Evolutionary conservation across 1,284 basidiomycete species (phyloP).

Genomic region (Lentinula novae-zelandiae): DNA sequence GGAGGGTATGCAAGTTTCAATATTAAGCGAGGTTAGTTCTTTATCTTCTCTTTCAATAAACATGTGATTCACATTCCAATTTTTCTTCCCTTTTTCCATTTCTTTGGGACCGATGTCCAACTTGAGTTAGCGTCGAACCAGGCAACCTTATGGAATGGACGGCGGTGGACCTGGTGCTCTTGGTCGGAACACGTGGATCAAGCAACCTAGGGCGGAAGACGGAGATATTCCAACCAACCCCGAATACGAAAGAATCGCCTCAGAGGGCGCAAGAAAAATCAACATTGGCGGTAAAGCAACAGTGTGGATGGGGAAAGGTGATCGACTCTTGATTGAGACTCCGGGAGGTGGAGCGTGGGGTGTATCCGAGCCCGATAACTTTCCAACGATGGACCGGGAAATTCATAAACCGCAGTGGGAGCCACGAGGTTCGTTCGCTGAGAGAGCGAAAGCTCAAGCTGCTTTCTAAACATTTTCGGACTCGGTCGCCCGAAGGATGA

Average conservation of each 20-base stretch:
- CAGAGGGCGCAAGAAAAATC: conserved; percentile 51
- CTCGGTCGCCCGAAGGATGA: not conserved
- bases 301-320: conserved; percentile 83
- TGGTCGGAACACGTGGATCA: conserved; percentile 90
- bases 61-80: too few relatives aligned
- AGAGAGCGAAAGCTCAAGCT: conserved; percentile 67
- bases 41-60: too few relatives aligned
- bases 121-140: conserved; percentile 66
- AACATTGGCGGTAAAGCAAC: conserved; percentile 93
- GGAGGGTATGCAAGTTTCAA: conserved; percentile 82
- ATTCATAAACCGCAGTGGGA: conserved; percentile 56
- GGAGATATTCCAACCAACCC: conserved; percentile 42
- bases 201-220: conserved; percentile 67
- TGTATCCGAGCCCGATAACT: conserved; percentile 31
- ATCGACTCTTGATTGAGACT: conserved; percentile 80
- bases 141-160: conserved; percentile 87
- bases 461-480: conserved; percentile 39
- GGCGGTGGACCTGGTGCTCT: conserved; percentile 77
- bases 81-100: conserved; percentile 7
- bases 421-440: conserved; percentile 70
- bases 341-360: conserved; percentile 96
- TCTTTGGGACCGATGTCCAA: not conserved
- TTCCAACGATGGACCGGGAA: conserved; percentile 9
- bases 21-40: conserved; percentile 71
- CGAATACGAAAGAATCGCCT: conserved; percentile 7